These are phyloP conservation scores for Calonectria hawksworthii DNA, from an alignment of 2,329 filamentous ascomycete species.

Conservation along the genomic window DNA sequence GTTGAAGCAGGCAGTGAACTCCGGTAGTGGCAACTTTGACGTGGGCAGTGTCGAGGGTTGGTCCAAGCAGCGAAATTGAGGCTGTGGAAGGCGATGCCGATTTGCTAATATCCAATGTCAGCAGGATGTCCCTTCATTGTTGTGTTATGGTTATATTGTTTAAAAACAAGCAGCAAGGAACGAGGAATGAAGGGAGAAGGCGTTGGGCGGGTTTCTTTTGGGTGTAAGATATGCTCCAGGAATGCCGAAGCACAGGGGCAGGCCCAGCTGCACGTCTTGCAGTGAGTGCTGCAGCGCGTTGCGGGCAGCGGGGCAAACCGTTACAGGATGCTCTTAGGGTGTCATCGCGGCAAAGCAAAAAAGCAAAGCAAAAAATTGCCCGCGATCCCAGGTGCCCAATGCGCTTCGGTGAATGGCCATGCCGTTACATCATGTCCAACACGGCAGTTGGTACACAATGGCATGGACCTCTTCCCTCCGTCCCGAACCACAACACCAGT, in stretches of 20 bases:
- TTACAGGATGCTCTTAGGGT: constrained; percentile 19
- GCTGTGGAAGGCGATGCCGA: constrained; percentile 32
- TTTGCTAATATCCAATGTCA: constrained; percentile 42
- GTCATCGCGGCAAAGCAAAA: neutral
- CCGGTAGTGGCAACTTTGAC: neutral
- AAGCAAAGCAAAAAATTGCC: neutral
- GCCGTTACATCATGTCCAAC: constrained; percentile 1
- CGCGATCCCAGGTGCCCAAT: neutral
- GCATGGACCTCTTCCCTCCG: neutral
- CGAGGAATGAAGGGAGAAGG: constrained; percentile 47
- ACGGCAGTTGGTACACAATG: neutral
- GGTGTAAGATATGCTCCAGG: constrained; percentile 33
- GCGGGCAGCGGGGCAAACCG: constrained; percentile 22
- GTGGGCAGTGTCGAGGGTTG: constrained; percentile 7
- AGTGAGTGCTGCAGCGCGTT: constrained; percentile 22
- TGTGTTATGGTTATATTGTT: constrained; percentile 32
- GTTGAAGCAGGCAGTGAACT: neutral
- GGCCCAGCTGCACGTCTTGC: constrained; percentile 16
- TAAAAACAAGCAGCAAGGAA: constrained; percentile 37
- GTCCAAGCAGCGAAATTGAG: constrained; percentile 30
- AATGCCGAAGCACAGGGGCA: constrained; percentile 41
- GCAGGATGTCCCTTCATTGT: constrained; percentile 13
- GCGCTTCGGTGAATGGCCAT: neutral
- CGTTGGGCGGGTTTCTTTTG: constrained; percentile 32
- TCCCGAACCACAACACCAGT: neutral